Percentiles rank a stretch among this genome's conserved stretches.
Conservation (phyloP, 208 protist genomes). For the Blastocrithidia nonstop region DNA sequence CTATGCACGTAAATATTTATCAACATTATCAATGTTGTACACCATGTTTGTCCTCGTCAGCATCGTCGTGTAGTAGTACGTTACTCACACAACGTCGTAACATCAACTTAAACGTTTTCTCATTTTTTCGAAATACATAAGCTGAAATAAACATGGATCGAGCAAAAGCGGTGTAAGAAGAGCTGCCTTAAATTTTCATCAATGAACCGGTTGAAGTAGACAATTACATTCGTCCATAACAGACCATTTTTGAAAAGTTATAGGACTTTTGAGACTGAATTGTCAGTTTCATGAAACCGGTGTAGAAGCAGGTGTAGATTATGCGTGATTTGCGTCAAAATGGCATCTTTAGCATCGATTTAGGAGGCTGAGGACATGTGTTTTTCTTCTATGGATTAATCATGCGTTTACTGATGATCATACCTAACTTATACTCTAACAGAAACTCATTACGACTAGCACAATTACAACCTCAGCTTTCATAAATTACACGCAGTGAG, state of each 20-base stretch:
- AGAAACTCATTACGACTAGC: constrained; percentile 71
- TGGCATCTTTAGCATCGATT: constrained; percentile 53
- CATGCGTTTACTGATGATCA: constrained; percentile 62
- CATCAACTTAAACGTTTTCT: no score
- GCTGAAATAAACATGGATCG: no score
- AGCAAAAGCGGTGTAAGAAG: constrained; percentile 76
- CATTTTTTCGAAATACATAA: no score
- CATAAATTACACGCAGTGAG: constrained; percentile 62
- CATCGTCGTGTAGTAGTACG: no score
- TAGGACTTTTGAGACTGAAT: constrained; percentile 83
- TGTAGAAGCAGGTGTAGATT: constrained; percentile 75
- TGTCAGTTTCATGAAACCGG: constrained; percentile 63
- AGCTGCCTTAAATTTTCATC: constrained; percentile 78
- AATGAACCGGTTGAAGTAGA: constrained; percentile 67
- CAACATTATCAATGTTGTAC: no score
- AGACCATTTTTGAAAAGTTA: constrained; percentile 63
- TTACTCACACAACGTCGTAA: no score
- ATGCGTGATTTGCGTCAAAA: constrained; percentile 60
- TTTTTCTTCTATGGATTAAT: constrained; percentile 67
- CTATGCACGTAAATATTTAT: no score
- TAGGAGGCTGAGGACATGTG: constrained; percentile 63
- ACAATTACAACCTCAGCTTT: constrained; percentile 53
- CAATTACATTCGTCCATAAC: constrained; percentile 76
- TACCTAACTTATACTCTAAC: constrained; percentile 67
- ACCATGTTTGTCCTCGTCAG: no score